These are phyloP conservation scores for Phytophthora pistaciae DNA, from an alignment of 352 stramenopile species.

Conservation along the genomic window DNA sequence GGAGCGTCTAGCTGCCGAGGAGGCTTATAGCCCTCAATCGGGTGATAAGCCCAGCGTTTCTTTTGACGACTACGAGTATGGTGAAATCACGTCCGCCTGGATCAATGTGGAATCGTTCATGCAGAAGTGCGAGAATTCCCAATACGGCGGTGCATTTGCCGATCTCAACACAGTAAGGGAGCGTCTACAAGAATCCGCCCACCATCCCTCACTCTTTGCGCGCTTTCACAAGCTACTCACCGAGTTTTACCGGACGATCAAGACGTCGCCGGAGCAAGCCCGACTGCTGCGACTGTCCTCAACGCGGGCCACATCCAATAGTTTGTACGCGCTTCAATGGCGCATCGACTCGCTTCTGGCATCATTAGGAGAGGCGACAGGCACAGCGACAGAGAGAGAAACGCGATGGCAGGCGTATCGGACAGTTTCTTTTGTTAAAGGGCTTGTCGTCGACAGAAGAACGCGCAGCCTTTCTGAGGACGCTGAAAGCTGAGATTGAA, in stretches of 20 bases:
- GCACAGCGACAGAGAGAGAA: background rate
- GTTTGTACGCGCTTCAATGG: conserved; percentile 11
- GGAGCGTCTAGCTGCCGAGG: too few relatives aligned
- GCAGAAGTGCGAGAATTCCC: too few relatives aligned
- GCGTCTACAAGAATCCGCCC: too few relatives aligned
- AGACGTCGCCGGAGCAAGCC: conserved; percentile 5
- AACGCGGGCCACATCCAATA: conserved; percentile 7
- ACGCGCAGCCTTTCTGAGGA: background rate
- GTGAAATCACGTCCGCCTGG: too few relatives aligned
- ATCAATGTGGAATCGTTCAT: too few relatives aligned
- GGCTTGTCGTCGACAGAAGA: conserved; percentile 12
- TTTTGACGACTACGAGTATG: too few relatives aligned
- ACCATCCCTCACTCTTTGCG: background rate
- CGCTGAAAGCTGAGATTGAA: background rate
- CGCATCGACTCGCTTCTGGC: background rate
- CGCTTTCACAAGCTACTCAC: conserved; percentile 4
- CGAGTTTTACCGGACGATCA: conserved; percentile 8
- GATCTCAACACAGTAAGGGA: too few relatives aligned
- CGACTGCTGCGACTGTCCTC: conserved; percentile 5
- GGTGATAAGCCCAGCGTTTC: too few relatives aligned
- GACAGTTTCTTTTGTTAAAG: conserved; percentile 4
- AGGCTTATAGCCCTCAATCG: too few relatives aligned
- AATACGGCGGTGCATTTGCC: too few relatives aligned
- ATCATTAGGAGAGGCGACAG: background rate
- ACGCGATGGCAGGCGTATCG: background rate